Evolutionary conservation across 2,329 filamentous ascomycete species (phyloP).

Genomic region (Fusarium albosuccineum): DNA sequence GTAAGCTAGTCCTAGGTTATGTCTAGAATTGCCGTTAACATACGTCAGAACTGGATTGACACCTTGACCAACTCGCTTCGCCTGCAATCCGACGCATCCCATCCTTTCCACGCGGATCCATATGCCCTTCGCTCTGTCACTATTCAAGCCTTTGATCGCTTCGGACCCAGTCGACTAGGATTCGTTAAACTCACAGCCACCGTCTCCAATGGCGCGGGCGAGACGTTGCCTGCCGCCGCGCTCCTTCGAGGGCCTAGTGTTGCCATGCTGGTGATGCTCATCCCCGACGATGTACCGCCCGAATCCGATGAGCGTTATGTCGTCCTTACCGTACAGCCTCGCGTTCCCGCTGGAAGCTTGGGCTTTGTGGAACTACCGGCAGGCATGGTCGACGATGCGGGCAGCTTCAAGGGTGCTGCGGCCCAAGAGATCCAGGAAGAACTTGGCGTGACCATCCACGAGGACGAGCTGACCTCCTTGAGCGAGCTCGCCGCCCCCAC

Average conservation of each 20-base stretch:
- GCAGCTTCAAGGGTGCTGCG: slow-evolving; percentile 68
- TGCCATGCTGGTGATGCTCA: slow-evolving; percentile 69
- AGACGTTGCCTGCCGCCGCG: slow-evolving; percentile 65
- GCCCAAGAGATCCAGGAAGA: slow-evolving; percentile 73
- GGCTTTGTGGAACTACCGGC: slow-evolving; percentile 69
- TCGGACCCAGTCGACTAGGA: slow-evolving; percentile 61
- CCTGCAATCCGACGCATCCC: slow-evolving; percentile 57
- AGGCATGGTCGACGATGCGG: slow-evolving; percentile 68
- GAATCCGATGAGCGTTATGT: slow-evolving; percentile 65
- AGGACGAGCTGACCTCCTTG: slow-evolving; percentile 62
- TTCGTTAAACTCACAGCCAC: slow-evolving; percentile 68
- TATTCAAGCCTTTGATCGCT: slow-evolving; percentile 67
- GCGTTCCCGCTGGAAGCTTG: slow-evolving; percentile 67
- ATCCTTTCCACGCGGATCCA: slow-evolving; percentile 67
- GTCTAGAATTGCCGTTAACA: background rate
- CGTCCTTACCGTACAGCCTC: slow-evolving; percentile 71
- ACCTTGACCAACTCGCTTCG: slow-evolving; percentile 61
- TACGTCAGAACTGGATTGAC: slow-evolving; percentile 61
- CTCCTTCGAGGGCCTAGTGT: slow-evolving; percentile 73
- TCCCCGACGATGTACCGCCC: slow-evolving; percentile 62
- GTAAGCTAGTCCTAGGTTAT: slow-evolving; percentile 48
- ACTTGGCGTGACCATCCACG: slow-evolving; percentile 65
- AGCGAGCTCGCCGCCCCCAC: slow-evolving; percentile 61
- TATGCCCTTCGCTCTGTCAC: slow-evolving; percentile 65
- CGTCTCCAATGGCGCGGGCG: slow-evolving; percentile 62